Conservation (phyloP, 345 rosid species). For the Chamaenerion angustifolium region DNA sequence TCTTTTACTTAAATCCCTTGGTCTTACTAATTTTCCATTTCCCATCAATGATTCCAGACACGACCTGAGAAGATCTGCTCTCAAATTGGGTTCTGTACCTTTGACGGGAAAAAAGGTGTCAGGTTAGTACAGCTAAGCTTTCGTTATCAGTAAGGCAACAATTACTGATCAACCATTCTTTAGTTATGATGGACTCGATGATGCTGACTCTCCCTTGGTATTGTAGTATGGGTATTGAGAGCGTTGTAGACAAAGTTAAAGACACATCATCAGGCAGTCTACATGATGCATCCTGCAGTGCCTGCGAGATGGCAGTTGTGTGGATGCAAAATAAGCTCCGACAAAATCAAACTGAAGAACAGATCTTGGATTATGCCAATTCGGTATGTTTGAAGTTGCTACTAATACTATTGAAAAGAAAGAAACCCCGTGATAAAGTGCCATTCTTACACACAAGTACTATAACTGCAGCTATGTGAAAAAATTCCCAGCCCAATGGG, state of each 20-base stretch:
- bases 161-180: neutral
- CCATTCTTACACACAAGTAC: neutral
- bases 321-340: constrained; percentile 78
- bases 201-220: neutral
- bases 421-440: neutral
- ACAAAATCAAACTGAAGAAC: constrained; percentile 56
- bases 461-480: constrained; percentile 53
- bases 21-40: neutral
- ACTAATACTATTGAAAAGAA: no score
- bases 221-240: constrained; percentile 54
- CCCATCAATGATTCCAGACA: constrained; percentile 19
- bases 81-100: constrained; percentile 61
- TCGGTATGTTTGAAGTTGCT: constrained; percentile 21
- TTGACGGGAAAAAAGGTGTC: constrained; percentile 53
- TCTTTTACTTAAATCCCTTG: neutral
- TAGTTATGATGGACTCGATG: neutral
- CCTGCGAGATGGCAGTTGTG: constrained; percentile 82
- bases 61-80: constrained; percentile 71
- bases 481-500: constrained; percentile 76
- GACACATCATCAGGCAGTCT: constrained; percentile 29
- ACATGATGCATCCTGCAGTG: constrained; percentile 42
- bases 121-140: constrained; percentile 27
- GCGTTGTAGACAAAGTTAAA: constrained; percentile 29
- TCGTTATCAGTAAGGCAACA: neutral
- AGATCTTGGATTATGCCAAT: constrained; percentile 54